A percentile compares a stretch with the other conserved stretches of the same genome.
phyloP scores from a whole-genome alignment of 2,329 filamentous ascomycete genomes.

The Plenodomus tracheiphilus region DNA sequence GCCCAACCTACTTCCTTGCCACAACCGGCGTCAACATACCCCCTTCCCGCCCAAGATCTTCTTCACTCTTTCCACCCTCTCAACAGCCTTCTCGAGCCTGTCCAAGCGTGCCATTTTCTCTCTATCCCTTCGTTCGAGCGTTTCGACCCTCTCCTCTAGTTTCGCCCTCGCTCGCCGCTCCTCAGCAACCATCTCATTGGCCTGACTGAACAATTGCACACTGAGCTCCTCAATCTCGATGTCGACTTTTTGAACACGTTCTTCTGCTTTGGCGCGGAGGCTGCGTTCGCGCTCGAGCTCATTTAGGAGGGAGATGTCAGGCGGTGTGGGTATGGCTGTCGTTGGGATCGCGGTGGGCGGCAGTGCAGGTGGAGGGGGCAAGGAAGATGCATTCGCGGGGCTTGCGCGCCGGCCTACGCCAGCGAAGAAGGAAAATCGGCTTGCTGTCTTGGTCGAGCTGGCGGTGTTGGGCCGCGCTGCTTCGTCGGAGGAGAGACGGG shows the following conservation, averaged over 20 bases:
- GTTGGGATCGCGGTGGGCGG: slow-evolving; percentile 8
- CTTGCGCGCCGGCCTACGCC: slow-evolving; percentile 45
- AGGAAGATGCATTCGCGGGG: slow-evolving; percentile 32
- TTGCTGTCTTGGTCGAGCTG: slow-evolving; percentile 29
- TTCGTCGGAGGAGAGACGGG: slow-evolving; percentile 22
- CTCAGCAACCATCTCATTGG: slow-evolving; percentile 83
- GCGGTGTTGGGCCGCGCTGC: slow-evolving; percentile 36
- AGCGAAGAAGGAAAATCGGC: slow-evolving; percentile 51
- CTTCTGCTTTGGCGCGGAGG: slow-evolving; percentile 70
- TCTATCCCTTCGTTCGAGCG: slow-evolving; percentile 69
- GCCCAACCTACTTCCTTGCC: slow-evolving; percentile 1
- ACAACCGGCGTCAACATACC: slow-evolving; percentile 4
- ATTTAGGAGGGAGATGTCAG: slow-evolving; percentile 58
- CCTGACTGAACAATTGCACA: slow-evolving; percentile 75
- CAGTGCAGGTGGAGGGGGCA: slow-evolving; percentile 36
- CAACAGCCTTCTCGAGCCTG: slow-evolving; percentile 70
- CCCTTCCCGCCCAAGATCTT: slow-evolving; percentile 54
- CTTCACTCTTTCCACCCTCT: slow-evolving; percentile 71
- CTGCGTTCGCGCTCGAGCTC: slow-evolving; percentile 68
- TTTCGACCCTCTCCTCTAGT: slow-evolving; percentile 70
- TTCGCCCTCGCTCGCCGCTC: slow-evolving; percentile 72
- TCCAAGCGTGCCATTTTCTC: slow-evolving; percentile 73
- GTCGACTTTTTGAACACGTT: slow-evolving; percentile 66
- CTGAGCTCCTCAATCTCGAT: slow-evolving; percentile 79
- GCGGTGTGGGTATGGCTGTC: slow-evolving; percentile 5